Evolutionary conservation across 495 filamentous ascomycete species (phyloP), one percentile per base, ranked within the genome.

Genomic region (Bombardia bombarda): DNA sequence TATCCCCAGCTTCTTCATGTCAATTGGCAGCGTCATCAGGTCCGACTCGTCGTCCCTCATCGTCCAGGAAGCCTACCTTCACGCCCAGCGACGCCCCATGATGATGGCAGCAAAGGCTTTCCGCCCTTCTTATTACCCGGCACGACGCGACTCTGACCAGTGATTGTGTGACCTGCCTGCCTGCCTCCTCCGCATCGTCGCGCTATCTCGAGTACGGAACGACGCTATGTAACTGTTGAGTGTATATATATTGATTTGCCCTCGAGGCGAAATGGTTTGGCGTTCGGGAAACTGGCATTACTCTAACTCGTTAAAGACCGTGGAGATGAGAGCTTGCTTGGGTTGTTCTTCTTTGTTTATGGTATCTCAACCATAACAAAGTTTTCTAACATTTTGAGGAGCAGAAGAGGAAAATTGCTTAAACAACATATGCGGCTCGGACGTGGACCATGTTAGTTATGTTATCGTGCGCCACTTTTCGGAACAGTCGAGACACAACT

Each of bases 11-110:
- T 95, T 96, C 65, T 98, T 98, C 75, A 98, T 98, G 92, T 90
- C 85, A 28, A 95, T 98, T 55, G 92, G 92, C 47, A 94, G 86
- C 51, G 88, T 90, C 16, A 96, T 98, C 54, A 83, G 92, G 58
- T 84, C 88, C 14, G 90, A 95, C 52, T 62, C 68, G 38, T 82
- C 82, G 0, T 76, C 79, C 5, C n/a, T n/a, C n/a, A 71, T 78
- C 28, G 61, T 74, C 6, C 69, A 70, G 25, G 78, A 85, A 58
- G 75, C 77, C 6, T 86, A 80, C 55, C 62, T 72, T 25, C 69
- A 68, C 53, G 73, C 78, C 13, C 70, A 77, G 55, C 64, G 77
- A 49, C 63, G 72, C 24, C 79, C 83, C 12, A 69, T 83, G 22
- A 73, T 87, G 46, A 72, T 84, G 69, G 70, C 78, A 22, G 56